Base-by-base conservation (phyloP, 2,329 filamentous ascomycete genomes). In the Aspergillus fijiensis region DNA sequence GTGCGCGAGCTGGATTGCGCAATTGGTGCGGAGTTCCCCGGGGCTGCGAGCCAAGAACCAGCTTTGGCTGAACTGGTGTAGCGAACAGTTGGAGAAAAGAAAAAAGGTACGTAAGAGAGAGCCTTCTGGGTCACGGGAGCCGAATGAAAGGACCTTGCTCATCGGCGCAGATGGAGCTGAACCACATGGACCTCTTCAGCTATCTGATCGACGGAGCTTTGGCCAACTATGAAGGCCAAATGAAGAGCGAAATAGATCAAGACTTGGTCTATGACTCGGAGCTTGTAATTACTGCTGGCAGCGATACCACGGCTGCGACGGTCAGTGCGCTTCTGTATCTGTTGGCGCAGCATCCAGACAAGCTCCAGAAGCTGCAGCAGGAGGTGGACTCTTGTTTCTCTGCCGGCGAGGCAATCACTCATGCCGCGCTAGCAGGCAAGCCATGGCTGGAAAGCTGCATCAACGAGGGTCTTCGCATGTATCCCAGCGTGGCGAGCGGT, bases 401-500 rank as follows among this genome's bases (percentile, higher is more conserved):
- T 9, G n/a, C 31, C 5, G 35, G 19, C 4, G 16, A 55, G 16
- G 12, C 27, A 5, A 16, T 58, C 21, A 55, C 31, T 14, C 54
- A 62, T 25, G 39, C 47, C 12, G 53, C 51, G 1, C 42, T 62
- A 23, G 16, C 45, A 12, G 51, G 51, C 23, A 57, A 57, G 21
- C 49, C 54, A 11, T 60, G 57, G 12, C 39, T 62, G 21, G 57
- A 62, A 16, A 51, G 57, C 16, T 62, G 60, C n/a, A 57, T 58
- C 10, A 54, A 62, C 4, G 57, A 62, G 47, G 42, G 48, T 29
- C 25, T 60, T 29, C 54, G 57, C 25, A 33, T 62, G 29, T 62
- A 49, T 23, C 57, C 57, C 0, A 54, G 50, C 3, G 57, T 58
- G 1, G 10, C 51, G 51, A 62, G 60, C 31, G 57, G 60, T 31